These are phyloP conservation scores for Phytophthora citrophthora DNA, from an alignment of 352 stramenopile species.

Conservation along the genomic window DNA sequence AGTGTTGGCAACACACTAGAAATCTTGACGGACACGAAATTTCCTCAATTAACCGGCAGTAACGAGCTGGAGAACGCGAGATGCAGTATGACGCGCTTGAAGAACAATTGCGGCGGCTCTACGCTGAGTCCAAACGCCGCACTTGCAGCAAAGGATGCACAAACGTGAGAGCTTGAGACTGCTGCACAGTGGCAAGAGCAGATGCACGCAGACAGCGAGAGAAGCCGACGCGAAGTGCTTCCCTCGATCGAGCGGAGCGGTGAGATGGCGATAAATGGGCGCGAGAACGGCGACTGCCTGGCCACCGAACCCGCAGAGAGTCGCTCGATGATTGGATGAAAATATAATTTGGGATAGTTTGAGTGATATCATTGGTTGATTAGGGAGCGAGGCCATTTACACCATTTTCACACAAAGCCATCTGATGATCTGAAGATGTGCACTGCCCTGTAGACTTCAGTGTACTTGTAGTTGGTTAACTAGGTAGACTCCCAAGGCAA, in stretches of 20 bases:
- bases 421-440: conserved; percentile 24
- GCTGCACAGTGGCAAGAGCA: neutral
- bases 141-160: conserved; percentile 3
- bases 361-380: conserved; percentile 26
- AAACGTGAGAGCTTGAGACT: neutral
- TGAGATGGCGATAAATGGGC: conserved; percentile 33
- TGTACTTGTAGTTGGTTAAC: no score
- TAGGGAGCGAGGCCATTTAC: conserved; percentile 4
- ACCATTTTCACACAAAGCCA: conserved; percentile 21
- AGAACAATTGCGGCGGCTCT: neutral
- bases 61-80: conserved; percentile 8
- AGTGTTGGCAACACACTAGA: neutral
- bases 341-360: conserved; percentile 2
- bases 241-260: conserved; percentile 8
- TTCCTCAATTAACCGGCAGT: neutral
- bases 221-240: conserved; percentile 20
- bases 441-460: neutral
- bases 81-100: conserved; percentile 3
- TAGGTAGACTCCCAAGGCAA: neutral
- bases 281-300: conserved; percentile 27
- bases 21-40: neutral
- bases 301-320: conserved; percentile 13
- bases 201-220: conserved; percentile 18
- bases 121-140: conserved; percentile 5
- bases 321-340: conserved; percentile 34